phyloP scores from a whole-genome alignment of 2,329 filamentous ascomycete species.

The Claviceps fusiformis region DNA sequence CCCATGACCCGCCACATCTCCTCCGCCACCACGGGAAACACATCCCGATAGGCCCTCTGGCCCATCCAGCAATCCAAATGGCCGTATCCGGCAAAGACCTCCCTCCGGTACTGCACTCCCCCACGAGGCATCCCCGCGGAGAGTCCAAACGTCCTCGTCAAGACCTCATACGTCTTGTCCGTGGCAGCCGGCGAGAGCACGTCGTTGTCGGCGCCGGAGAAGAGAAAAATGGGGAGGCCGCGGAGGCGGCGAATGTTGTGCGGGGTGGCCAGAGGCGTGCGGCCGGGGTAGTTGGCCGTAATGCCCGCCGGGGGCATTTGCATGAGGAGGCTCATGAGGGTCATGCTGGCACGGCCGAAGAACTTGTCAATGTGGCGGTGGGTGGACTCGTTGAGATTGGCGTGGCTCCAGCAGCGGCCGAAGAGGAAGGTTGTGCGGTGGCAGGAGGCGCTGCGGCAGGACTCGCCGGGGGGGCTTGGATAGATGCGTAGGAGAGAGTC shows the following conservation, averaged over 20 bases:
- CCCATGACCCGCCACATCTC: conserved; percentile 32
- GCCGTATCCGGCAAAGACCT: conserved; percentile 43
- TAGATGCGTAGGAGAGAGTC: conserved; percentile 46
- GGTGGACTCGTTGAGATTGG: conserved; percentile 51
- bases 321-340: conserved; percentile 41
- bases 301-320: conserved; percentile 33
- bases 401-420: conserved; percentile 48
- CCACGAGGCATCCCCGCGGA: conserved; percentile 14
- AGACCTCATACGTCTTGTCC: conserved; percentile 36
- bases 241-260: conserved; percentile 36
- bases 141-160: conserved; percentile 37
- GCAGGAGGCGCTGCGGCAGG: conserved; percentile 48
- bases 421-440: conserved; percentile 48
- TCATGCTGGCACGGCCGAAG: conserved; percentile 50
- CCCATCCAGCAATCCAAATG: conserved; percentile 53
- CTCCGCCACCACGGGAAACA: conserved; percentile 41
- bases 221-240: conserved; percentile 41
- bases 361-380: conserved; percentile 48
- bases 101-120: conserved; percentile 33
- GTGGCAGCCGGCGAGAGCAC: conserved; percentile 42
- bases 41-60: conserved; percentile 42
- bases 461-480: conserved; percentile 38
- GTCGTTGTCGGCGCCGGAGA: conserved; percentile 41
- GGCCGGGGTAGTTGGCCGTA: conserved; percentile 36
- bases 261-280: conserved; percentile 31